These are phyloP conservation scores for Stenocarpella maydis DNA, from an alignment of 2,329 filamentous ascomycete species.

Conservation along the genomic window DNA sequence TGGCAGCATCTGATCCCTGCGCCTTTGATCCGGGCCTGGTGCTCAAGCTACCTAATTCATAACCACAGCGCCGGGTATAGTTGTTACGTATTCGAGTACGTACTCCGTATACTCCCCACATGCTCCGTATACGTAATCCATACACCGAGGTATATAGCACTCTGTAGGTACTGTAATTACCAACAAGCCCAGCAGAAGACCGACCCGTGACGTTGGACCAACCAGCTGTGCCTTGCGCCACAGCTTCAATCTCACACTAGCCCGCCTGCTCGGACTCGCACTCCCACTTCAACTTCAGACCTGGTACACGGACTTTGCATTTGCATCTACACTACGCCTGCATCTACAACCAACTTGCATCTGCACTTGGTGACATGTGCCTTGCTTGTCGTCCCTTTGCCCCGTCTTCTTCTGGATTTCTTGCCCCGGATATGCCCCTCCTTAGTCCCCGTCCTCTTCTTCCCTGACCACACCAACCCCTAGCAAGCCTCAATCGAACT, in stretches of 20 bases:
- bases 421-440: constrained; percentile 22
- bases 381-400: constrained; percentile 3
- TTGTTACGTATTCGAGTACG: too few species aligned
- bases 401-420: constrained; percentile 8
- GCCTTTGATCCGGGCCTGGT: too few species aligned
- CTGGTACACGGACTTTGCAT: too few species aligned
- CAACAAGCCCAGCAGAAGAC: too few species aligned
- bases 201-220: too few species aligned
- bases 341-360: too few species aligned
- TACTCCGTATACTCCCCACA: too few species aligned
- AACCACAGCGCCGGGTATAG: neutral
- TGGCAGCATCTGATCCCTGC: neutral
- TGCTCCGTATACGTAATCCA: too few species aligned
- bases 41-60: constrained; percentile 11
- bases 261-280: neutral
- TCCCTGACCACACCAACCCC: neutral
- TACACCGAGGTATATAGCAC: too few species aligned
- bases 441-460: neutral
- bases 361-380: neutral
- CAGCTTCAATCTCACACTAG: constrained; percentile 29
- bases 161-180: too few species aligned
- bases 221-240: constrained; percentile 13
- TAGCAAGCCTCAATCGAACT: neutral
- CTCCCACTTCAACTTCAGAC: neutral
- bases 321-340: too few species aligned